phyloP scores from a whole-genome alignment of 176 grass and related monocot genomes.

The Otatea glauca region DNA sequence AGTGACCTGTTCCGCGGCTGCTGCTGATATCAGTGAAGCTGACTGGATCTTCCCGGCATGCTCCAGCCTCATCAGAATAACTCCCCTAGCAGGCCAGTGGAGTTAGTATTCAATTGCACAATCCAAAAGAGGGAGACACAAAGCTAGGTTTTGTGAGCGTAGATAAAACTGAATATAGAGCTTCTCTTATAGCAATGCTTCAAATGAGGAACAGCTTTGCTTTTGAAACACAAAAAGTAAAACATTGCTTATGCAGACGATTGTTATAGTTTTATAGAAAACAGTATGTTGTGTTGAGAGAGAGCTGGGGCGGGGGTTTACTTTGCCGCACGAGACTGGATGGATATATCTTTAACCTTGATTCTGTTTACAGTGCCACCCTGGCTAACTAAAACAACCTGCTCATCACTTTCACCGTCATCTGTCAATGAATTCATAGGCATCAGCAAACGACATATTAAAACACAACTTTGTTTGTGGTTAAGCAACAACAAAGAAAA shows the following conservation, averaged over 20 bases:
- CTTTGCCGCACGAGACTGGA: conserved; percentile 62
- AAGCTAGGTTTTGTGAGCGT: neutral
- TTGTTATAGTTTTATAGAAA: too few relatives aligned
- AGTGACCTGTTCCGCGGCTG: conserved; percentile 42
- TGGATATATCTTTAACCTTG: conserved; percentile 86
- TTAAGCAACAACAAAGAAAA: neutral
- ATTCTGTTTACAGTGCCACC: conserved; percentile 90
- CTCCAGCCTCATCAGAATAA: conserved; percentile 97
- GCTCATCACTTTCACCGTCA: conserved; percentile 79
- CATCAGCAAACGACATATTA: neutral
- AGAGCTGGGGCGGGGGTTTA: conserved; percentile 24
- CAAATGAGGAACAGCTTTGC: neutral
- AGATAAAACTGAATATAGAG: neutral
- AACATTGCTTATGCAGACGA: neutral
- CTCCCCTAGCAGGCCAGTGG: conserved; percentile 59
- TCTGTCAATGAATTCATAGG: conserved; percentile 56
- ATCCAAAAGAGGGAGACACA: neutral
- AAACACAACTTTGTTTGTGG: conserved; percentile 6
- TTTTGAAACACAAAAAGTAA: conserved; percentile 24
- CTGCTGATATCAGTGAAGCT: conserved; percentile 79
- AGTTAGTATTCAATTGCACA: conserved; percentile 23
- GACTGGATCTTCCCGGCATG: conserved; percentile 85
- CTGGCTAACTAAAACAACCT: conserved; percentile 94
- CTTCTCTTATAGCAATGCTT: neutral
- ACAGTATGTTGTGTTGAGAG: too few relatives aligned